Percentiles rank a stretch among this genome's conserved stretches.
Conservation (phyloP, 768 basidiomycete species). For the Tricholoma sp. region DNA sequence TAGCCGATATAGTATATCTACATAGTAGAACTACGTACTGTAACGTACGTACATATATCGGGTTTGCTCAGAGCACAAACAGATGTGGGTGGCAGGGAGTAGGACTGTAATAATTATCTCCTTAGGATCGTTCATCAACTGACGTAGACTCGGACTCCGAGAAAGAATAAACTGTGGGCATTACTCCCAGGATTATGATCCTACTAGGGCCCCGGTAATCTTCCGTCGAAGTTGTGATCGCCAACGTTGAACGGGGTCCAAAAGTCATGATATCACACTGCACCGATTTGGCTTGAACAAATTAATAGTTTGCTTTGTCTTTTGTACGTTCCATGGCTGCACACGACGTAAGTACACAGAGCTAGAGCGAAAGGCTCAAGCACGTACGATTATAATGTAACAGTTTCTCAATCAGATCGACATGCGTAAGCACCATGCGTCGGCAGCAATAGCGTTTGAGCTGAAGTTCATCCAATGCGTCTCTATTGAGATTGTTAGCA, state of each 20-base stretch:
- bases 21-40: no score
- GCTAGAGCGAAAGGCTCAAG: not conserved
- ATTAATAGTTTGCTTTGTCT: conserved; percentile 30
- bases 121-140: no score
- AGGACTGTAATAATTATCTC: no score
- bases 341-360: not conserved
- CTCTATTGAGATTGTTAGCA: conserved; percentile 39
- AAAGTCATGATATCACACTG: not conserved
- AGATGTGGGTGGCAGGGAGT: no score
- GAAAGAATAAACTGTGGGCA: no score
- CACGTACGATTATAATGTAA: conserved; percentile 90
- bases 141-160: no score
- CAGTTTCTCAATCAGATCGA: conserved; percentile 95
- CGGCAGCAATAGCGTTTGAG: conserved; percentile 94
- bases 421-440: conserved; percentile 96
- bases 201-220: no score
- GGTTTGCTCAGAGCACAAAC: no score
- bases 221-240: not conserved
- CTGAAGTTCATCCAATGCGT: conserved; percentile 84
- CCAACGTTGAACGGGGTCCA: not conserved
- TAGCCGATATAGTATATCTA: no score
- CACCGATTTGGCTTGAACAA: not conserved
- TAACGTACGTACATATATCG: no score
- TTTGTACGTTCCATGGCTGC: conserved; percentile 48
- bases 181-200: no score